phyloP scores from a whole-genome alignment of 331 rosid species.

The Pyracantha coccinea region DNA sequence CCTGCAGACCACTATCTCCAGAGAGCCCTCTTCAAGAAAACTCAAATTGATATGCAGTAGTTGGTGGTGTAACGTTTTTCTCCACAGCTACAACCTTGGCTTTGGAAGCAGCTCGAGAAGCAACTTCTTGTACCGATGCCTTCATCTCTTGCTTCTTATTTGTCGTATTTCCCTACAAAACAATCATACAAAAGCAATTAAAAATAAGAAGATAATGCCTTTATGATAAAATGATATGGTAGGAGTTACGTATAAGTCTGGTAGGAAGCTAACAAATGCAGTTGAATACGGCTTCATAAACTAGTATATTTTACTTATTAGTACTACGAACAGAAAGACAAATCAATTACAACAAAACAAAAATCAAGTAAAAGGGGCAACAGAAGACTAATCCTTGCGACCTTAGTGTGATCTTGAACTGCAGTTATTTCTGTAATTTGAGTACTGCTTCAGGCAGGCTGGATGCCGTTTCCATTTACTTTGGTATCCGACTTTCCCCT shows the following conservation, averaged over 20 bases:
- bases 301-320: background rate
- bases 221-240: background rate
- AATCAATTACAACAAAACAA: background rate
- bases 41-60: slow-evolving; percentile 90
- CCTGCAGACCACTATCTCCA: slow-evolving; percentile 55
- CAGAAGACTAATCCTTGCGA: slow-evolving; percentile 17
- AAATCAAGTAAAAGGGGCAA: background rate
- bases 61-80: slow-evolving; percentile 52
- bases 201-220: background rate
- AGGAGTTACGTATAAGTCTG: background rate
- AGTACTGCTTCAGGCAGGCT: slow-evolving; percentile 27
- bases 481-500: slow-evolving; percentile 34
- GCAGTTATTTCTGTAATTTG: slow-evolving; percentile 30
- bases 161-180: slow-evolving; percentile 41
- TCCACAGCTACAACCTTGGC: slow-evolving; percentile 61
- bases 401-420: slow-evolving; percentile 42
- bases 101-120: slow-evolving; percentile 69
- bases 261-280: background rate
- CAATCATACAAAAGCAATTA: background rate
- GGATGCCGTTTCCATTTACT: slow-evolving; percentile 30
- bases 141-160: slow-evolving; percentile 34
- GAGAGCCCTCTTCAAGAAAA: slow-evolving; percentile 71
- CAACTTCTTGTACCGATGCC: slow-evolving; percentile 67
- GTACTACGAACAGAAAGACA: background rate
- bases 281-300: background rate